These are phyloP conservation scores for Podospora appendiculata DNA, from an alignment of 495 filamentous ascomycete species.

Conservation along the genomic window DNA sequence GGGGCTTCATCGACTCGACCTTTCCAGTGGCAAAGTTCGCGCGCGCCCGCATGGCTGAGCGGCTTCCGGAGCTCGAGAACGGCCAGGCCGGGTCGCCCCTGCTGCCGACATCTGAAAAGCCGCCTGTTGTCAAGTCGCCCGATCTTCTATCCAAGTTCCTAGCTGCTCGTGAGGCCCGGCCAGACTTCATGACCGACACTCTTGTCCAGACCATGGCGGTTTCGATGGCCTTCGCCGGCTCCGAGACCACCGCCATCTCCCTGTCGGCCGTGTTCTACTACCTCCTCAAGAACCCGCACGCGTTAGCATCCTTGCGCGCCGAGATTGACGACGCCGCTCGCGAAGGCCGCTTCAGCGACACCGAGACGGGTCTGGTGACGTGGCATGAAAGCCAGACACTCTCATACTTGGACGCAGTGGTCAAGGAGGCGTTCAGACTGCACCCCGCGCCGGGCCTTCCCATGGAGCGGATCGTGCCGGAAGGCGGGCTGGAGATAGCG, in stretches of 20 bases:
- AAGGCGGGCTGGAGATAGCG: constrained; percentile 44
- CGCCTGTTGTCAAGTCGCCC: constrained; percentile 38
- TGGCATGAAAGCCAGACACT: constrained; percentile 52
- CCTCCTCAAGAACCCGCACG: constrained; percentile 45
- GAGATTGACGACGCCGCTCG: constrained; percentile 49
- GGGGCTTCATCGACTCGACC: constrained; percentile 44
- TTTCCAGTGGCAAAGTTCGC: constrained; percentile 58
- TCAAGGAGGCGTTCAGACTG: constrained; percentile 62
- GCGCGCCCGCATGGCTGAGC: constrained; percentile 45
- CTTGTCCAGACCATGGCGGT: constrained; percentile 59
- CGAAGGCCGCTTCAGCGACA: constrained; percentile 41
- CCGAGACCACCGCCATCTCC: constrained; percentile 57
- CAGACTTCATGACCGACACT: constrained; percentile 59
- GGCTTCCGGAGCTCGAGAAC: constrained; percentile 30
- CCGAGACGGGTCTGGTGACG: constrained; percentile 47
- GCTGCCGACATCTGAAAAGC: constrained; percentile 30
- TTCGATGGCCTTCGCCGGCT: constrained; percentile 57
- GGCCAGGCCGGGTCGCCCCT: constrained; percentile 20
- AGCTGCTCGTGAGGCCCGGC: constrained; percentile 47
- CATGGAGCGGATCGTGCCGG: constrained; percentile 58
- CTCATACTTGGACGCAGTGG: constrained; percentile 56
- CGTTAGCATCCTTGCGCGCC: constrained; percentile 32
- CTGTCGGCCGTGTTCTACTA: constrained; percentile 59
- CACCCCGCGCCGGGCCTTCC: constrained; percentile 56
- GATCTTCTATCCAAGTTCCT: constrained; percentile 56